Evolutionary conservation across 805 yeast genomes (phyloP).

Genomic region (Kurtzmaniella cleridarum): DNA sequence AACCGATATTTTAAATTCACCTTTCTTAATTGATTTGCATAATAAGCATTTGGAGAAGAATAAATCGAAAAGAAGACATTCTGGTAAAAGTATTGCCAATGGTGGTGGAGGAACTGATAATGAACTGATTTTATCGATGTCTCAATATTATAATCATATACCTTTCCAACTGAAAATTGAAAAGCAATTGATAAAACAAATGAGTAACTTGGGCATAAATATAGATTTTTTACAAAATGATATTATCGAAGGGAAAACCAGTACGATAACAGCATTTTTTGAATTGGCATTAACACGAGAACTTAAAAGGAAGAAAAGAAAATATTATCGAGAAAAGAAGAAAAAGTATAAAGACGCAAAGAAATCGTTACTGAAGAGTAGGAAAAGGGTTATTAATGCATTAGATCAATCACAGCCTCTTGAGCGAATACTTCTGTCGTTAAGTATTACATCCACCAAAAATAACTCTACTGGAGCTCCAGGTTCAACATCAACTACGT

Average conservation of each 20-base stretch:
- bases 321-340: conserved; percentile 24
- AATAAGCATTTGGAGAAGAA: conserved; percentile 17
- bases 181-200: conserved; percentile 50
- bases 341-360: conserved; percentile 28
- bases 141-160: conserved; percentile 16
- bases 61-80: conserved; percentile 9
- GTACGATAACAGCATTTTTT: conserved; percentile 72
- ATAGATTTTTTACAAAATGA: conserved; percentile 53
- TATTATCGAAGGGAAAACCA: conserved; percentile 56
- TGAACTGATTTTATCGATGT: conserved; percentile 46
- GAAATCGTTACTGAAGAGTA: conserved; percentile 24
- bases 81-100: background rate
- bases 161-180: conserved; percentile 61
- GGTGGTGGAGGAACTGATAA: conserved; percentile 36
- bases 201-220: conserved; percentile 61
- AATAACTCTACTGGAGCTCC: conserved; percentile 1
- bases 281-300: conserved; percentile 57
- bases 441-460: conserved; percentile 27
- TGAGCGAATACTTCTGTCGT: conserved; percentile 31
- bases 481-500: background rate
- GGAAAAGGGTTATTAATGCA: conserved; percentile 31
- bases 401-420: conserved; percentile 35
- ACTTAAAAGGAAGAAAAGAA: conserved; percentile 26
- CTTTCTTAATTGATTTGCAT: conserved; percentile 28
- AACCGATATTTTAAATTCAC: conserved; percentile 31